These are phyloP conservation scores for Gossypium schwendimanii DNA, from an alignment of 441 rosid species.

Conservation along the genomic window DNA sequence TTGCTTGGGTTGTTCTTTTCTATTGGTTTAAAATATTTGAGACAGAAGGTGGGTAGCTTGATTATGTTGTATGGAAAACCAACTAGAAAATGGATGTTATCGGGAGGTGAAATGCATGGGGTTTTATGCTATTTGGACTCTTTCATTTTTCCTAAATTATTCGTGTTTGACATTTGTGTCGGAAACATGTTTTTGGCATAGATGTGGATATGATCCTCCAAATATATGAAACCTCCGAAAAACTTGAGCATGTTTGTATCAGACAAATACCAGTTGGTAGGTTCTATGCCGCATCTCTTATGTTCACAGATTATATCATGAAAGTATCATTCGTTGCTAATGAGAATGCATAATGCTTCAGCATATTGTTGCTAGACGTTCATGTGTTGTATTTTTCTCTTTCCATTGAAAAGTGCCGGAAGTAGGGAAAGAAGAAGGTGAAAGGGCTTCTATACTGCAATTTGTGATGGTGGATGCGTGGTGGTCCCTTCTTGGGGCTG, in stretches of 20 bases:
- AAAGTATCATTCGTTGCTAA: not conserved
- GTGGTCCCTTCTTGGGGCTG: constrained; percentile 53
- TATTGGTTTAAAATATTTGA: not conserved
- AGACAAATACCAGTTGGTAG: not conserved
- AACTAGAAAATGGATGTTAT: not conserved
- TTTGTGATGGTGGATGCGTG: constrained; percentile 38
- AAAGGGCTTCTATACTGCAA: not conserved
- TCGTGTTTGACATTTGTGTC: not conserved
- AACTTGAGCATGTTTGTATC: not conserved
- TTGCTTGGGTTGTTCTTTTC: not conserved
- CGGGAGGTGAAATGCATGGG: not conserved
- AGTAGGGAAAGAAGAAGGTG: constrained; percentile 12
- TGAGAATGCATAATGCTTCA: not conserved
- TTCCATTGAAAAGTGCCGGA: constrained; percentile 2
- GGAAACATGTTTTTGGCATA: not conserved
- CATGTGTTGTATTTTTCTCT: not conserved
- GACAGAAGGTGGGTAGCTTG: not conserved
- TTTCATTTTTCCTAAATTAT: not conserved
- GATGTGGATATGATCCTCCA: not conserved
- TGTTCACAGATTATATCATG: not conserved
- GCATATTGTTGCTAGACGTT: not conserved
- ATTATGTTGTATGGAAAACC: not conserved
- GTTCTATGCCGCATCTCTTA: not conserved
- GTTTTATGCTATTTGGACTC: not conserved
- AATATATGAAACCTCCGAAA: not conserved